Evolutionary conservation across 306 rosid species (phyloP), one percentile per base, ranked within the genome.

Genomic region (Gastrolobium villosum): DNA sequence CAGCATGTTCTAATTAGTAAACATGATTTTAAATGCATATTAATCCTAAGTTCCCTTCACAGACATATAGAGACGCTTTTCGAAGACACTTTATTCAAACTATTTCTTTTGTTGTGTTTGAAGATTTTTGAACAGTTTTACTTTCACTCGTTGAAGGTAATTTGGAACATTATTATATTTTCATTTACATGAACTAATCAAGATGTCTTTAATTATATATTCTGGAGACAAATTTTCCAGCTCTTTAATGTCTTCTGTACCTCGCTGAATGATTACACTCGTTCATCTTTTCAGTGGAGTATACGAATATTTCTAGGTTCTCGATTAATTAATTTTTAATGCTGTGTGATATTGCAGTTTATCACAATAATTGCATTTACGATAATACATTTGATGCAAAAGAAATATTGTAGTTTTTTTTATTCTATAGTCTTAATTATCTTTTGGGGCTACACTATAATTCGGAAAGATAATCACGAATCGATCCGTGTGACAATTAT

Each of bases 281-380:
- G 11, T 67, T 65, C 72, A 44, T 43, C 9, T 56, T 43, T 63
- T 45, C 30, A 46, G 20, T 46, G 44, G 60, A 11, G 14, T 7
- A 32, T 34, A 32, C 48, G 45, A 48, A 31, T 45, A 32, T 34
- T 48, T 31, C 45, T 32, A 46, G 7, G 32, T 32, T 69, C 60
- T 32, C 44, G 10, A 48, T 6, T 35, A 34, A 34, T 32, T 45
- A 69, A 34, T 34, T 45, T 70, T n/a, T 70, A 49, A 14, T 70
- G 35, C 62, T 35, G 26, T 34, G 46, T 70, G 31, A 50, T 34
- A 14, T 69, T 45, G 41, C 57, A 45, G 43, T 67, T 49, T 49
- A 7, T 48, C 15, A 69, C 46, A 69, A 43, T 9, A 5, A 65
- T 46, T 67, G 41, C 74, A 52, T 30, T 57, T 31, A 59, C 37